Percentiles rank a stretch among this genome's conserved stretches.
Evolutionary conservation across 164 flowering plant species (phyloP).

Genomic region (Santalum album): DNA sequence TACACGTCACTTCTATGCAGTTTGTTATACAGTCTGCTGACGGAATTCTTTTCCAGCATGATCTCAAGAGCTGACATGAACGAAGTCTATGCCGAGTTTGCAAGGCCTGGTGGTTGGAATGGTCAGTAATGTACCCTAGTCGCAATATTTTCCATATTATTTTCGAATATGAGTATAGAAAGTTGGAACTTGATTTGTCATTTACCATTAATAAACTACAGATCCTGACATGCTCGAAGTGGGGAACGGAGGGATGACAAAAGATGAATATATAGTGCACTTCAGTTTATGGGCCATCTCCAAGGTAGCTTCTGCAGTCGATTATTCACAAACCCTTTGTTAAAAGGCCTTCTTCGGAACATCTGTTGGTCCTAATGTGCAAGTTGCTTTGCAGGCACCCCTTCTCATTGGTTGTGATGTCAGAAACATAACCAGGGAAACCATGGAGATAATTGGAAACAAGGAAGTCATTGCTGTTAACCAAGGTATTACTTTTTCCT

Average conservation of each 20-base stretch:
- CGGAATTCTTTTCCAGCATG: slow-evolving; percentile 38
- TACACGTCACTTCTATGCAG: background rate
- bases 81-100: slow-evolving; percentile 60
- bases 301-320: slow-evolving; percentile 34
- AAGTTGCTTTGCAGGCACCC: slow-evolving; percentile 51
- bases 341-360: background rate
- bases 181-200: background rate
- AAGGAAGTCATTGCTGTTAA: slow-evolving; percentile 74
- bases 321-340: no score
- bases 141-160: background rate
- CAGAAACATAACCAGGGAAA: slow-evolving; percentile 50
- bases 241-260: slow-evolving; percentile 92
- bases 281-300: slow-evolving; percentile 89
- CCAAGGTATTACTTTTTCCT: slow-evolving; percentile 41
- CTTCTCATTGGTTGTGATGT: slow-evolving; percentile 88
- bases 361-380: background rate
- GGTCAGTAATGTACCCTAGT: slow-evolving; percentile 34
- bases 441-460: slow-evolving; percentile 54
- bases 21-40: no score
- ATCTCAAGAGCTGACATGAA: slow-evolving; percentile 67
- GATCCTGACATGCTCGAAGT: slow-evolving; percentile 98
- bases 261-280: slow-evolving; percentile 66
- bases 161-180: no score
- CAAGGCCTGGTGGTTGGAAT: slow-evolving; percentile 94
- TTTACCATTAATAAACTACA: slow-evolving; percentile 10